phyloP scores from a whole-genome alignment of 352 stramenopile genomes.

The Globisporangium orthogonon region DNA sequence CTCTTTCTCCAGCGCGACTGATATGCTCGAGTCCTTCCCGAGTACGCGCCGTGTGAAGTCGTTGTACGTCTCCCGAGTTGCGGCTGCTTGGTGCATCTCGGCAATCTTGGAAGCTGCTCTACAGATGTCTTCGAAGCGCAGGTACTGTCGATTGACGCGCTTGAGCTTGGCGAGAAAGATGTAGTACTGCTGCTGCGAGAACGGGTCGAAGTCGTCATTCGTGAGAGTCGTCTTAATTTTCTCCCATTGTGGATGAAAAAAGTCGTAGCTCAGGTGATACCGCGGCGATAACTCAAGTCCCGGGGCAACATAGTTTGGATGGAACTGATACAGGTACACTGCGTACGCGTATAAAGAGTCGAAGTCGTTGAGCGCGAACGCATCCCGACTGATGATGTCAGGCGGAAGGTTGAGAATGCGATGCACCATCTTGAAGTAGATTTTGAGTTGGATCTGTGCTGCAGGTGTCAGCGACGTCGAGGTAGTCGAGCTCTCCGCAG shows the following conservation, averaged over 20 bases:
- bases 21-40: slow-evolving; percentile 70
- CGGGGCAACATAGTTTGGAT: slow-evolving; percentile 53
- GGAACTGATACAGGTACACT: slow-evolving; percentile 59
- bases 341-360: slow-evolving; percentile 63
- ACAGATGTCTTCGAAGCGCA: slow-evolving; percentile 52
- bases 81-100: slow-evolving; percentile 39
- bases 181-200: slow-evolving; percentile 68
- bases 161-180: slow-evolving; percentile 69
- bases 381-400: slow-evolving; percentile 57
- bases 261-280: slow-evolving; percentile 52
- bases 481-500: slow-evolving; percentile 40
- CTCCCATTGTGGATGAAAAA: slow-evolving; percentile 54
- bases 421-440: slow-evolving; percentile 66
- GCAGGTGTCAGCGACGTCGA: slow-evolving; percentile 43
- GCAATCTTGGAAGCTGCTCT: slow-evolving; percentile 40
- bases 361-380: slow-evolving; percentile 70
- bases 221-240: slow-evolving; percentile 55
- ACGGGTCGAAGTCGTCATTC: slow-evolving; percentile 53
- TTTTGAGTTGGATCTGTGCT: slow-evolving; percentile 54
- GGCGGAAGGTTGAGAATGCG: slow-evolving; percentile 43
- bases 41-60: slow-evolving; percentile 59
- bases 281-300: slow-evolving; percentile 33
- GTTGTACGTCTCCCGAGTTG: slow-evolving; percentile 48
- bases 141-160: slow-evolving; percentile 52
- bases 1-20: slow-evolving; percentile 60